These are phyloP conservation scores for Chloris gayana DNA, from an alignment of 176 grass and related monocot genomes.

Conservation along the genomic window DNA sequence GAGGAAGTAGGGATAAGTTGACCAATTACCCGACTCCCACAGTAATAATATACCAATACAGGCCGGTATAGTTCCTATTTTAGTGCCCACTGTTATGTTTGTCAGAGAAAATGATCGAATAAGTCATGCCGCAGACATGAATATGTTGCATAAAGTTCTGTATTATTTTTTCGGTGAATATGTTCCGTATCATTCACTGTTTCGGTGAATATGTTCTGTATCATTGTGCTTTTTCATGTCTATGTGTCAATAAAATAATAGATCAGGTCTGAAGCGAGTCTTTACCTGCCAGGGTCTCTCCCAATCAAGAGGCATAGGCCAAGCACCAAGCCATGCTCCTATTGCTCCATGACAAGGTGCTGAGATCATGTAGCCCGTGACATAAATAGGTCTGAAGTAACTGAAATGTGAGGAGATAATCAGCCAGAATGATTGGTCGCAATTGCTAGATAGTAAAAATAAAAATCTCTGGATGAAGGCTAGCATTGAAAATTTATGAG, in stretches of 20 bases:
- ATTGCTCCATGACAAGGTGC: conserved; percentile 82
- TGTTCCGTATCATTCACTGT: too few species aligned
- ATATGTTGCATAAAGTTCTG: neutral
- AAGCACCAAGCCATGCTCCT: conserved; percentile 92
- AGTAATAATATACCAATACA: neutral
- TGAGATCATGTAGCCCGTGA: conserved; percentile 71
- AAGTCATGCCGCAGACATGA: neutral
- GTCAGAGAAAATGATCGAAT: neutral
- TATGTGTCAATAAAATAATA: neutral
- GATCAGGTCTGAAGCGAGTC: neutral
- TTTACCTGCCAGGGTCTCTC: conserved; percentile 93
- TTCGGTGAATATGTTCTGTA: neutral
- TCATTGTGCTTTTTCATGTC: neutral
- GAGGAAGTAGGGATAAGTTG: neutral
- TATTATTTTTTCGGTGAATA: too few species aligned
- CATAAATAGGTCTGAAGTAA: conserved; percentile 53
- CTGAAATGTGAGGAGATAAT: conserved; percentile 20
- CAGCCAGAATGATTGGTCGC: neutral
- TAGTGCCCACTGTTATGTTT: neutral
- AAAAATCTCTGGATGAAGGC: neutral
- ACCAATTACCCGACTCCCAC: neutral
- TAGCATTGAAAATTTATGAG: neutral
- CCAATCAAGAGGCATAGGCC: conserved; percentile 99
- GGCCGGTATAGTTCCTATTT: neutral
- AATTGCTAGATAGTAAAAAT: conserved; percentile 6